These are phyloP conservation scores for Solanum boliviense DNA, from an alignment of 257 asterid species.

Conservation along the genomic window DNA sequence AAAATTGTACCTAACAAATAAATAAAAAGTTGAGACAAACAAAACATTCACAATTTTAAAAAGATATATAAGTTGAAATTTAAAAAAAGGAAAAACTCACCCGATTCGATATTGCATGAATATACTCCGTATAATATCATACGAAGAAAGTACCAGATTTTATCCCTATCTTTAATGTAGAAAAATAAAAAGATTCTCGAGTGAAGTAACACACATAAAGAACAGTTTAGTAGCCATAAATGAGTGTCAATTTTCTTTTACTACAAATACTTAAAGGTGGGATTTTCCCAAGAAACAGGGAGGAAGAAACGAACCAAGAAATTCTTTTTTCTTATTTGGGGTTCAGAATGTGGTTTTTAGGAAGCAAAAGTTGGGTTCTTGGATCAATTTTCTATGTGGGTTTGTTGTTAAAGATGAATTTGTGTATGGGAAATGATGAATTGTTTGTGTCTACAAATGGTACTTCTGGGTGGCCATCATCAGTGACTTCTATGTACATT, in stretches of 20 bases:
- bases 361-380: conserved; percentile 1
- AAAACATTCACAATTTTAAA: background rate
- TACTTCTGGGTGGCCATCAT: conserved; percentile 6
- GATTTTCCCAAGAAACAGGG: background rate
- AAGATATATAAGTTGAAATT: too few relatives aligned
- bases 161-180: too few relatives aligned
- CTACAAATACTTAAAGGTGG: background rate
- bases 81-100: too few relatives aligned
- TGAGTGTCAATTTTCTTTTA: background rate
- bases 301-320: background rate
- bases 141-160: accelerated
- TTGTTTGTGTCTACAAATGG: conserved; percentile 2
- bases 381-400: background rate
- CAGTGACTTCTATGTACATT: conserved; percentile 37
- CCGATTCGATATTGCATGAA: too few relatives aligned
- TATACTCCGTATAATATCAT: background rate
- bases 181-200: background rate
- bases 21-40: background rate
- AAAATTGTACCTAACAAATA: background rate
- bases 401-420: conserved; percentile 2
- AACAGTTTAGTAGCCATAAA: background rate
- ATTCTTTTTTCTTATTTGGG: background rate
- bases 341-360: conserved; percentile 3
- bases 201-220: background rate
- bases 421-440: background rate